These are phyloP conservation scores for Zychaea mexicana DNA, from an alignment of 371 early-diverging fungal species.

Conservation along the genomic window DNA sequence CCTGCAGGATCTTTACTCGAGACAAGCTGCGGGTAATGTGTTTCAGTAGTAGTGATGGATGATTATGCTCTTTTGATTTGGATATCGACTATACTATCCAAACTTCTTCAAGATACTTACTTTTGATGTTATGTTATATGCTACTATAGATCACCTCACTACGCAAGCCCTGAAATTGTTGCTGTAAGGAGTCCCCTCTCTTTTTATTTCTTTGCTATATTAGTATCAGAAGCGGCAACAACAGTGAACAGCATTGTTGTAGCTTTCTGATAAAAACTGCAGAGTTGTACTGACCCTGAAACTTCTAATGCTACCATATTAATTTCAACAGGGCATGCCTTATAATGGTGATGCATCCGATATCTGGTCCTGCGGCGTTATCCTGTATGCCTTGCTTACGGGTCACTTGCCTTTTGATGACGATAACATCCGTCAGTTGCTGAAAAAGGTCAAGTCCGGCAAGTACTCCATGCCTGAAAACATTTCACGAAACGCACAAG, in stretches of 20 bases:
- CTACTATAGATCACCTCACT: constrained; percentile 78
- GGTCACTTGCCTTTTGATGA: constrained; percentile 88
- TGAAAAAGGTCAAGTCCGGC: constrained; percentile 65
- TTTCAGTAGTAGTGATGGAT: too few species aligned
- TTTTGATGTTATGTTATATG: too few species aligned
- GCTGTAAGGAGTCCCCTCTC: constrained; percentile 43
- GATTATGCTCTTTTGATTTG: too few species aligned
- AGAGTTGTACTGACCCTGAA: background rate
- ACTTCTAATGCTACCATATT: background rate
- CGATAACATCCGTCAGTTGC: constrained; percentile 73
- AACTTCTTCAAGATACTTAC: too few species aligned
- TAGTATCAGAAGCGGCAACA: too few species aligned
- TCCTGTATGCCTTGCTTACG: constrained; percentile 72
- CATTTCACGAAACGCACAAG: constrained; percentile 65
- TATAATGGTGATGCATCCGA: constrained; percentile 81
- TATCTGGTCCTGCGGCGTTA: constrained; percentile 81
- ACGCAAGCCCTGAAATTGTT: constrained; percentile 94
- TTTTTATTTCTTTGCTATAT: background rate
- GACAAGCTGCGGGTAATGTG: constrained; percentile 73
- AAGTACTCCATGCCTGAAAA: constrained; percentile 67
- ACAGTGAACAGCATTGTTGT: background rate
- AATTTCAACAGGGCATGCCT: constrained; percentile 56
- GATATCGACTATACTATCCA: too few species aligned
- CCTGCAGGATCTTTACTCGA: constrained; percentile 73
- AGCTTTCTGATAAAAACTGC: background rate